phyloP scores from a whole-genome alignment of 2,329 filamentous ascomycete genomes.

The Diaporthe sp. region DNA sequence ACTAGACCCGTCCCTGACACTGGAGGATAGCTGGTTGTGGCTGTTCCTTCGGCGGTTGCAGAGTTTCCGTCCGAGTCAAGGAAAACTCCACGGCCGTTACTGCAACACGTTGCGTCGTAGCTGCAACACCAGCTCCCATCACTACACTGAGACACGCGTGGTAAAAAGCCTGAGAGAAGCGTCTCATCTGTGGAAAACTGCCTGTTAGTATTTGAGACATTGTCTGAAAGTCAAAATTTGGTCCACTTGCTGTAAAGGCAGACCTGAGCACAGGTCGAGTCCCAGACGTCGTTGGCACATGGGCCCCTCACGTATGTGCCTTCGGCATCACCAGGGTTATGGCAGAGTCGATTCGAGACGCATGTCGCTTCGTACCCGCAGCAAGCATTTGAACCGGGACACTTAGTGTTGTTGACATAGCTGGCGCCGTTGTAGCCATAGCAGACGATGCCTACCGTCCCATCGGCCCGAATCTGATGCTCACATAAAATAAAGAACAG shows the following conservation, averaged over 20 bases:
- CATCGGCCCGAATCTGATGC: neutral
- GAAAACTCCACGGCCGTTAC: neutral
- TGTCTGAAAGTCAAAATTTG: neutral
- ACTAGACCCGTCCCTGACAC: neutral
- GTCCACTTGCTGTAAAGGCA: conserved; percentile 14
- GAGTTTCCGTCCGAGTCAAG: conserved; percentile 1
- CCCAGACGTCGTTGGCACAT: conserved; percentile 16
- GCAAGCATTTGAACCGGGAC: conserved; percentile 18
- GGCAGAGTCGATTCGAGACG: neutral
- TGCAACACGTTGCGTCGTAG: conserved; percentile 1
- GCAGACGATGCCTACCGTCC: conserved; percentile 19
- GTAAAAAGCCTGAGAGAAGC: neutral
- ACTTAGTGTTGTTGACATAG: neutral
- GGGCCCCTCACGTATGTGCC: conserved; percentile 6
- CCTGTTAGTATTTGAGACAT: neutral
- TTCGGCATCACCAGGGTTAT: conserved; percentile 3
- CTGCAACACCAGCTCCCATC: conserved; percentile 14
- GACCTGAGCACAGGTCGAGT: conserved; percentile 24
- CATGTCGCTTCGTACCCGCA: neutral
- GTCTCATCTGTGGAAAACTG: neutral
- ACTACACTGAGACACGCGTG: conserved; percentile 3
- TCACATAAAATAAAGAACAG: neutral
- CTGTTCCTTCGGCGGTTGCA: neutral
- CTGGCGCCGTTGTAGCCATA: conserved; percentile 11
- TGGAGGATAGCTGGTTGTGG: neutral